phyloP scores from a whole-genome alignment of 192 early-diverging fungal genomes.

The Obelidium mucronatum region DNA sequence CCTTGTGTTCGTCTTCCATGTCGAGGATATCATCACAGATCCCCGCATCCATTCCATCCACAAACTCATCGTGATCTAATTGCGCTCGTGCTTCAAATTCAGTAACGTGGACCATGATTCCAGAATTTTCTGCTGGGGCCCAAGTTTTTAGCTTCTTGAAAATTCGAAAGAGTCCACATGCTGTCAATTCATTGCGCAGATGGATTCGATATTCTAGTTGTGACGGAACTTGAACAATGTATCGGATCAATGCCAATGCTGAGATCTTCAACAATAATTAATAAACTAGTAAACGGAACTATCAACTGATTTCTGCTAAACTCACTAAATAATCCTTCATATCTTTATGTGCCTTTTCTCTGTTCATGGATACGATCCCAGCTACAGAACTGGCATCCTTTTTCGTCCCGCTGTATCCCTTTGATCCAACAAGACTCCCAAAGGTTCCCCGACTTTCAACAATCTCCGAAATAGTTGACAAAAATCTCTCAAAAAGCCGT shows the following conservation, averaged over 20 bases:
- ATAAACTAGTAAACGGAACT: no score
- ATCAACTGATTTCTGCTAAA: background rate
- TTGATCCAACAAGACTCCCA: constrained; percentile 48
- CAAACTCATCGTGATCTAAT: constrained; percentile 48
- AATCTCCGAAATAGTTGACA: constrained; percentile 31
- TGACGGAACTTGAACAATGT: constrained; percentile 50
- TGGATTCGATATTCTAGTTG: constrained; percentile 57
- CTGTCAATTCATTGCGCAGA: constrained; percentile 50
- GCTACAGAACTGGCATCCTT: constrained; percentile 3
- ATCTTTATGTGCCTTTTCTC: constrained; percentile 47
- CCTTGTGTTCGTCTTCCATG: constrained; percentile 44
- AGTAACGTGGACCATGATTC: constrained; percentile 50
- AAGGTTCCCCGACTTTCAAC: constrained; percentile 50
- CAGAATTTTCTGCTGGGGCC: constrained; percentile 51
- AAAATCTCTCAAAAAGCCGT: constrained; percentile 42
- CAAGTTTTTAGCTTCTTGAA: constrained; percentile 49
- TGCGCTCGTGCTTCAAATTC: constrained; percentile 46
- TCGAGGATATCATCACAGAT: constrained; percentile 41
- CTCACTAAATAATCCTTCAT: constrained; percentile 53
- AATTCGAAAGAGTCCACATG: constrained; percentile 43
- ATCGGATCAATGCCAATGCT: constrained; percentile 42
- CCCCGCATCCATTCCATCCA: constrained; percentile 45
- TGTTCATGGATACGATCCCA: constrained; percentile 37
- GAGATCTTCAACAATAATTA: constrained; percentile 44
- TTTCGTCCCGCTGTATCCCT: constrained; percentile 12